Base-by-base conservation (phyloP, 2,329 filamentous ascomycete genomes). In the Mycosphaerella sp. region DNA sequence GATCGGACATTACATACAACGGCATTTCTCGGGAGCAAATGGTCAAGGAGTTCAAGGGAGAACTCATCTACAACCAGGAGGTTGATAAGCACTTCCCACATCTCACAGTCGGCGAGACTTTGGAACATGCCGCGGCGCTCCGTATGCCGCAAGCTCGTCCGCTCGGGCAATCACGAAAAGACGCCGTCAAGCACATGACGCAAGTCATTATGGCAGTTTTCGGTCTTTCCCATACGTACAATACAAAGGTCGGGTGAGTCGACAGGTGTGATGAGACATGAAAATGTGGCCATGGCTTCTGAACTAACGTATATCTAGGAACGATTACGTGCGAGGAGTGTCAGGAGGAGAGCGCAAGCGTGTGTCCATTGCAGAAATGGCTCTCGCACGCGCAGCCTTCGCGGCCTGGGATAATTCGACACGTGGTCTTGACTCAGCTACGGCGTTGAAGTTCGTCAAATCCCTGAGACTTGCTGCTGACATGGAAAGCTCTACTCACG, bases 271-370 rank as follows among this genome's bases (percentile, higher is more conserved):
- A 29, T 29, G 0, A 29, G 1, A 4, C 26, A 29, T 29, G 3
- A 29, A 29, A 29, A 29, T 6, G 26, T 29, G 26, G 26, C 26
- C 5, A 29, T 29, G 26, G 1, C 26, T 29, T 29, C 0, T 29
- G 26, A 4, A 29, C 26, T 29, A 7, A 29, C 26, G 26, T 4
- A 29, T 29, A 29, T 29, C 3, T 6, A 29, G 26, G 34, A 74
- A 82, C 60, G 79, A 83, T 45, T 83, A 78, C 57, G 74, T 84
- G 12, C 76, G 81, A 21, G 81, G 82, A 32, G 81, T 85, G 4
- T 81, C 77, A 29, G 82, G 82, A 57, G 65, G 64, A 48, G 67
- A 69, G 54, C 60, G 66, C 46, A 84, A 84, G 65, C 75, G 82
- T 67, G 81, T 84, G 7, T 78, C 73, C 46, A 82, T 84, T 54